Evolutionary conservation across 2,329 filamentous ascomycete genomes (phyloP).

Genomic region (Pseudogymnoascus sp.): DNA sequence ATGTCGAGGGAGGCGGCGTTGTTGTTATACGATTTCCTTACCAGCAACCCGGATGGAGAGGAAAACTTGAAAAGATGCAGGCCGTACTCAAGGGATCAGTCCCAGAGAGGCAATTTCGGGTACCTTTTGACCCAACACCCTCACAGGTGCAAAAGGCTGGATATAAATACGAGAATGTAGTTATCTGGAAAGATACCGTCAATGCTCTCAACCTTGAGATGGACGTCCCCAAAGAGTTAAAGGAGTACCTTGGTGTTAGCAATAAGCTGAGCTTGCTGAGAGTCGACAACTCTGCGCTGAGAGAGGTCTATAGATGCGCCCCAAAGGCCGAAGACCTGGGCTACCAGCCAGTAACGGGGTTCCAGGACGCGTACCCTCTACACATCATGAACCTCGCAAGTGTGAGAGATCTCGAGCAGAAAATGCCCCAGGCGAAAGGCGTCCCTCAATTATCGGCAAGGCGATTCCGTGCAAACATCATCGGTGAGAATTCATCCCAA

Average conservation of each 20-base stretch:
- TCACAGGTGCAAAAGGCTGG: slow-evolving; percentile 48
- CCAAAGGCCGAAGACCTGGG: slow-evolving; percentile 49
- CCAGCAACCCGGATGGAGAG: slow-evolving; percentile 40
- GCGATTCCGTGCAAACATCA: slow-evolving; percentile 65
- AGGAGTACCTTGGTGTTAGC: slow-evolving; percentile 56
- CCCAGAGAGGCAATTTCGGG: slow-evolving; percentile 54
- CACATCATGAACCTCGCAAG: slow-evolving; percentile 59
- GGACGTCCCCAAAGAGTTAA: slow-evolving; percentile 54
- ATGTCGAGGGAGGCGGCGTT: slow-evolving; percentile 47
- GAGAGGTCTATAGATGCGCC: slow-evolving; percentile 52
- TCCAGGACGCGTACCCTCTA: slow-evolving; percentile 66
- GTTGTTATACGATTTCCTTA: slow-evolving; percentile 60
- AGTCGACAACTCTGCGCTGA: slow-evolving; percentile 47
- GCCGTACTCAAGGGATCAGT: slow-evolving; percentile 44
- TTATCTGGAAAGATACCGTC: slow-evolving; percentile 53
- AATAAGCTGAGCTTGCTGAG: slow-evolving; percentile 61
- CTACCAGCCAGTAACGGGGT: slow-evolving; percentile 57
- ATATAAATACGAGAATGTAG: slow-evolving; percentile 53
- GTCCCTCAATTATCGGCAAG: slow-evolving; percentile 48
- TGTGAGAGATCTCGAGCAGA: slow-evolving; percentile 49
- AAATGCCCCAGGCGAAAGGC: slow-evolving; percentile 42
- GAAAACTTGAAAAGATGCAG: slow-evolving; percentile 36
- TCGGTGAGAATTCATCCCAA: slow-evolving; percentile 37
- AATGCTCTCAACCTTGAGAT: slow-evolving; percentile 47
- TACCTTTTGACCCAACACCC: slow-evolving; percentile 55